These are phyloP conservation scores for Mycena rebaudengoi DNA, from an alignment of 768 basidiomycete species.

Conservation along the genomic window DNA sequence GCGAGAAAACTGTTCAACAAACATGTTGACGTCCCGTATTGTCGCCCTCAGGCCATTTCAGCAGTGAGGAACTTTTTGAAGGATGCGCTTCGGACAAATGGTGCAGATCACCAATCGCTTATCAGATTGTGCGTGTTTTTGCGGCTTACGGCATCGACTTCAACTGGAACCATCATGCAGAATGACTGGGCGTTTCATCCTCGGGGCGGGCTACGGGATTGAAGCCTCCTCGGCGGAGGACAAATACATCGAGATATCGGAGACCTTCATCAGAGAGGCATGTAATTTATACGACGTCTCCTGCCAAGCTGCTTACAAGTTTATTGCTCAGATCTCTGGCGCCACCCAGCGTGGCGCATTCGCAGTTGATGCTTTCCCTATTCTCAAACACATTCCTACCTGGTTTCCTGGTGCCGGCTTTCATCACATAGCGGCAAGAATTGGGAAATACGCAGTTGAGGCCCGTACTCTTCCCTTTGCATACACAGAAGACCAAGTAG, in stretches of 20 bases:
- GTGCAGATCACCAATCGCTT: background rate
- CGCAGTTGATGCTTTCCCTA: background rate
- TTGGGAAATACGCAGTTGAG: background rate
- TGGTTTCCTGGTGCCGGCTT: background rate
- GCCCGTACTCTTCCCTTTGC: background rate
- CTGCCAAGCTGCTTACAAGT: too few relatives aligned
- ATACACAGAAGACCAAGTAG: background rate
- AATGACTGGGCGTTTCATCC: slow-evolving; percentile 2
- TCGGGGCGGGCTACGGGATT: slow-evolving; percentile 9
- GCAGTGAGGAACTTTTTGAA: background rate
- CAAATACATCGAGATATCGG: background rate
- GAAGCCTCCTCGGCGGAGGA: slow-evolving; percentile 1
- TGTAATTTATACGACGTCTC: too few relatives aligned
- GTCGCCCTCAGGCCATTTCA: background rate
- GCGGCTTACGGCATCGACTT: background rate
- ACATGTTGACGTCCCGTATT: slow-evolving; percentile 1
- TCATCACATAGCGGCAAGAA: background rate
- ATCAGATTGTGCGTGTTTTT: slow-evolving; percentile 4
- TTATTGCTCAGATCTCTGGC: background rate
- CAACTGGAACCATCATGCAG: background rate
- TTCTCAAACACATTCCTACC: background rate
- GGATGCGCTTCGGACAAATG: background rate
- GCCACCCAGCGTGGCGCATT: slow-evolving; percentile 1
- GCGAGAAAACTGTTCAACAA: background rate
- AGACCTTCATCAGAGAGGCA: slow-evolving; percentile 1